Conservation (phyloP, 2,329 filamentous ascomycete genomes). For the Teratosphaeria gauchensis region DNA sequence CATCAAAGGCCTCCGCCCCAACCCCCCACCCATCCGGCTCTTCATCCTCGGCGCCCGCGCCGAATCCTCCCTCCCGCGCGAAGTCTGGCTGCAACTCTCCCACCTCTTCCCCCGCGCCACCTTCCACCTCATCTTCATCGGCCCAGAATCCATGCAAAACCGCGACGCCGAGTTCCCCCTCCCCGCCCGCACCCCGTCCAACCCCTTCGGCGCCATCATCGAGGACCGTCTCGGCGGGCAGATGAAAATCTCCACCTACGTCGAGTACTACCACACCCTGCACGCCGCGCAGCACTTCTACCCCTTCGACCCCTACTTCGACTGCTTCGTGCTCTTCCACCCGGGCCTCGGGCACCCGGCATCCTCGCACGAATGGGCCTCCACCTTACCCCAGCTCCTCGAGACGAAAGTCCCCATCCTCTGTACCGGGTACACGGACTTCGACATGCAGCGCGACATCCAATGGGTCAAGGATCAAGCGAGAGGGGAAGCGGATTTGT, state of each 20-base stretch:
- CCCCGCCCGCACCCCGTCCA: slow-evolving; percentile 70
- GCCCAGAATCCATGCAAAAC: slow-evolving; percentile 91
- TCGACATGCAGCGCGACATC: slow-evolving; percentile 87
- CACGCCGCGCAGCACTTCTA: slow-evolving; percentile 85
- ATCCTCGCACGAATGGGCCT: slow-evolving; percentile 85
- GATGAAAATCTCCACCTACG: slow-evolving; percentile 95
- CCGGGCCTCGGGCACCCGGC: slow-evolving; percentile 92
- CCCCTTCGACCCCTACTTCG: slow-evolving; percentile 96
- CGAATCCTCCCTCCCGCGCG: slow-evolving; percentile 89
- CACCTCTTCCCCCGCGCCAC: slow-evolving; percentile 88
- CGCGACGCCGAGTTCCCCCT: slow-evolving; percentile 88
- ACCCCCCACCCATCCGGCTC: slow-evolving; percentile 78
- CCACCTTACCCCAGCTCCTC: slow-evolving; percentile 78
- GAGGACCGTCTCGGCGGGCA: slow-evolving; percentile 81
- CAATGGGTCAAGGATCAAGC: slow-evolving; percentile 81
- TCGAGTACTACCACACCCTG: slow-evolving; percentile 96
- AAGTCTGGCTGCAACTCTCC: slow-evolving; percentile 89
- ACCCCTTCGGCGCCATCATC: slow-evolving; percentile 88
- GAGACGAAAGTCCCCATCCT: slow-evolving; percentile 95
- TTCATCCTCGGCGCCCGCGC: slow-evolving; percentile 92
- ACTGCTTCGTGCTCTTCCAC: slow-evolving; percentile 95
- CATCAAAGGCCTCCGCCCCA: slow-evolving; percentile 70
- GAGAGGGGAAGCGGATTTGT: slow-evolving; percentile 79
- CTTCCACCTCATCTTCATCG: slow-evolving; percentile 88
- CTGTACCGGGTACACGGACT: slow-evolving; percentile 90